Evolutionary conservation across 139 green algal species (phyloP).

Genomic region (Chlamydomonas sphaeroides): DNA sequence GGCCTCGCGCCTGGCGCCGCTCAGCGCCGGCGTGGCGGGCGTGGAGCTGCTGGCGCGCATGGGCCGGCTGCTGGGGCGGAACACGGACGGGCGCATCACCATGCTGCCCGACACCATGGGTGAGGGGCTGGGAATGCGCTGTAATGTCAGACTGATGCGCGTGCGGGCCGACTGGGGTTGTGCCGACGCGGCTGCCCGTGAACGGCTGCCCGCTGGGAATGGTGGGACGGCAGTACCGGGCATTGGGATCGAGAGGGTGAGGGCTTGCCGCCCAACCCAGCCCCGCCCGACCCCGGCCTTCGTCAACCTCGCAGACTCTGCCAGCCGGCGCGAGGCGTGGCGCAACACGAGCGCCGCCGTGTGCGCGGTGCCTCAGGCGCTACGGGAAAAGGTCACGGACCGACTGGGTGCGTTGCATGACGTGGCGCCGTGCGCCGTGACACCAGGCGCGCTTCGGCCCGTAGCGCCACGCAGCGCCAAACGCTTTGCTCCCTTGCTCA

Average conservation of each 20-base stretch:
- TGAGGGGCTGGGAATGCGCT: background rate
- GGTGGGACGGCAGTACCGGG: too few species aligned
- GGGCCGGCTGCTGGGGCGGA: constrained; percentile 24
- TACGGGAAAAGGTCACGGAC: constrained; percentile 33
- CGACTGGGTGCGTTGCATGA: constrained; percentile 26
- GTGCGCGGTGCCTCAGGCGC: constrained; percentile 1
- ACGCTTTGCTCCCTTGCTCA: too few species aligned
- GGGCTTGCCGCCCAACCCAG: too few species aligned
- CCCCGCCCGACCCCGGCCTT: too few species aligned
- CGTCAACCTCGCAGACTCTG: background rate
- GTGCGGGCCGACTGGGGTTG: too few species aligned
- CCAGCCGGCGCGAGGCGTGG: constrained; percentile 48
- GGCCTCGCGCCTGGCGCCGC: constrained; percentile 24
- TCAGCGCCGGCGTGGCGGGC: constrained; percentile 13
- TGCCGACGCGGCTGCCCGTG: too few species aligned
- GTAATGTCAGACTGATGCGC: background rate
- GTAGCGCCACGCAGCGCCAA: too few species aligned
- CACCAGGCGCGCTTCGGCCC: too few species aligned
- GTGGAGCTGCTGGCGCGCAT: constrained; percentile 9
- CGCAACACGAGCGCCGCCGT: constrained; percentile 35
- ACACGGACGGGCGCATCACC: background rate
- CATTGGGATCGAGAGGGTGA: too few species aligned
- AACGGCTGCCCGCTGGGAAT: too few species aligned
- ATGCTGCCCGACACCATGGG: constrained; percentile 8
- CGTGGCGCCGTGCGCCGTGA: too few species aligned